These are phyloP conservation scores for Pilaira anomala DNA, from an alignment of 192 early-diverging fungal genomes.

Conservation along the genomic window DNA sequence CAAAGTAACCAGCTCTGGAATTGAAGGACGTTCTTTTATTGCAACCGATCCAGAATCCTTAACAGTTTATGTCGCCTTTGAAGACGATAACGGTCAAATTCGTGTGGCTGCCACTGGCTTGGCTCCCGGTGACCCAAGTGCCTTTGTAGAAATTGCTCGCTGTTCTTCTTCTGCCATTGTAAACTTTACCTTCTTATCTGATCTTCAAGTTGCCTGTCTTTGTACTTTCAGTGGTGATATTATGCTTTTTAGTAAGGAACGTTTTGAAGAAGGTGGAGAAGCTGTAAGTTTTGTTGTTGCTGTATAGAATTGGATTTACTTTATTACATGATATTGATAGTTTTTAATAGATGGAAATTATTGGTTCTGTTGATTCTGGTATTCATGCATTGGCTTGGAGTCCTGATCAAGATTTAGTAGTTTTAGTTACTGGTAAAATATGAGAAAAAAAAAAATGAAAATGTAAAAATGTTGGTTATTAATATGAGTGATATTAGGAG, in stretches of 20 bases:
- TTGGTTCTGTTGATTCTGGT: slow-evolving; percentile 75
- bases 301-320: neutral
- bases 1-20: neutral
- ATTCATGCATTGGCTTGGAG: slow-evolving; percentile 76
- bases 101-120: slow-evolving; percentile 27
- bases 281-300: slow-evolving; percentile 19
- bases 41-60: slow-evolving; percentile 50
- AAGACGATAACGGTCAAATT: slow-evolving; percentile 26
- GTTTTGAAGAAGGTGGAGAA: slow-evolving; percentile 38
- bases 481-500: slow-evolving; percentile 33
- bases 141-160: slow-evolving; percentile 37
- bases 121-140: slow-evolving; percentile 9
- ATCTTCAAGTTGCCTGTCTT: slow-evolving; percentile 53
- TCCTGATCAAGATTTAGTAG: slow-evolving; percentile 84
- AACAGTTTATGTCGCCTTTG: slow-evolving; percentile 52
- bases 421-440: slow-evolving; percentile 69
- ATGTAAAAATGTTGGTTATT: neutral
- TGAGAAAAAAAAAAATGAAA: neutral
- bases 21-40: slow-evolving; percentile 23
- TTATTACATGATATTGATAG: too few relatives aligned
- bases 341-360: slow-evolving; percentile 49
- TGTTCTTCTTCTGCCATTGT: slow-evolving; percentile 38
- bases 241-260: slow-evolving; percentile 42
- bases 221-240: slow-evolving; percentile 56
- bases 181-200: slow-evolving; percentile 50